Base-by-base conservation (phyloP, 2,329 filamentous ascomycete genomes). In the Podosphaera fusca region DNA sequence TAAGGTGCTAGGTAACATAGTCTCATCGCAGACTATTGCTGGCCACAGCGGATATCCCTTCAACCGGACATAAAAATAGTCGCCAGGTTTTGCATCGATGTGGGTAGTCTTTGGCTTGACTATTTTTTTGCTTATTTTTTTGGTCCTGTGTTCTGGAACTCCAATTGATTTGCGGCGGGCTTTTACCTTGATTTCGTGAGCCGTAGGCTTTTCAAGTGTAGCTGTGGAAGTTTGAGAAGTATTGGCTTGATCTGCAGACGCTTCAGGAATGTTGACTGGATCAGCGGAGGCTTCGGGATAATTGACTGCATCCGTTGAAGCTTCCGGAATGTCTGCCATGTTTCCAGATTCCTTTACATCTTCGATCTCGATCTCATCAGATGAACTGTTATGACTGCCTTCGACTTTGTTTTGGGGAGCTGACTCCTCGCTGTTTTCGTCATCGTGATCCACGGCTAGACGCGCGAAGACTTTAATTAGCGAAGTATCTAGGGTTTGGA, bases 41-140 rank as follows among this genome's bases (percentile, higher is more conserved):
- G 92, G 92, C 92, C 92, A 98, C 45, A 87, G 83, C 36, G 92
- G 87, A 70, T 87, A 94, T 59, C 90, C 92, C 75, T 94, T 95
- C 70, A 98, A 81, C 69, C 89, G 86, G 61, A 94, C 87, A 67
- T 94, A 82, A 71, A 85, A 96, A 71, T 89, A 85, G 65, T 96
- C 84, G 63, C 94, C 92, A 3, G 92, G 86, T 73, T 94, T 77
- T 61, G 87, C 89, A 67, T 95, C 80, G 56, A 87, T 75, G 63
- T 87, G 79, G 50, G 77, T 77, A 61, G 85, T 75, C 67, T 82
- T 82, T 60, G 77, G 75, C 71, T 82, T 82, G 53, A 85, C 89
- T 67, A 81, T 85, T 75, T 92, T 95, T 73, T 84, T 87, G 73
- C 81, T 92, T 60, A 88, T 74, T 60, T 89, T 89, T 75, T 88